A percentile compares a stretch with the other conserved stretches of the same genome.
phyloP scores from a whole-genome alignment of 352 stramenopile species.

The Globisporangium takayamanum region DNA sequence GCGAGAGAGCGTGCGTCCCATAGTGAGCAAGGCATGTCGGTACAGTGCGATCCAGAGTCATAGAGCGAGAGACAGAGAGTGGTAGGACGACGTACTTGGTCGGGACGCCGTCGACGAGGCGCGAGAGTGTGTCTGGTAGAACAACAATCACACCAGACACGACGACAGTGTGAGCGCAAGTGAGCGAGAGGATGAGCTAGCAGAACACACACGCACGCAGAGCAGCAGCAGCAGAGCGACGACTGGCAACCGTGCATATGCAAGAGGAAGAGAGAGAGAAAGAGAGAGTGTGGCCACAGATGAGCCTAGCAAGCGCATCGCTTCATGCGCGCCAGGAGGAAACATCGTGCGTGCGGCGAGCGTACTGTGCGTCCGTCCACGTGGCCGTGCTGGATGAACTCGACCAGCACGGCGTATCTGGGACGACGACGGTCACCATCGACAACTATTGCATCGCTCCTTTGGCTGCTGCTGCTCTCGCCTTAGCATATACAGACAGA shows the following conservation, averaged over 20 bases:
- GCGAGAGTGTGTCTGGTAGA: constrained; percentile 30
- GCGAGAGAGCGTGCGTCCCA: background rate
- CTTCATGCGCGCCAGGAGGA: constrained; percentile 26
- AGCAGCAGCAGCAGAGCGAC: background rate
- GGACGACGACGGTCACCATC: constrained; percentile 26
- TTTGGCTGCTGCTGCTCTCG: too few species aligned
- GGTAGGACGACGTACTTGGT: constrained; percentile 32
- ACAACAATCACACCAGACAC: background rate
- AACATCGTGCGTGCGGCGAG: constrained; percentile 9
- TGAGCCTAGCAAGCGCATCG: constrained; percentile 14
- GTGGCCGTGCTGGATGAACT: constrained; percentile 32
- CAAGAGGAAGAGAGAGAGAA: background rate
- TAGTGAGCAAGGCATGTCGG: background rate
- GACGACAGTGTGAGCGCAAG: background rate
- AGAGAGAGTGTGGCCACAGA: constrained; percentile 9
- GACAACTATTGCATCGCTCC: too few species aligned
- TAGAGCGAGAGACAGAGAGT: background rate
- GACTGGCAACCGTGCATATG: too few species aligned
- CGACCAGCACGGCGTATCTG: constrained; percentile 52
- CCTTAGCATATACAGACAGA: constrained; percentile 6
- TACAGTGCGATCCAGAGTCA: background rate
- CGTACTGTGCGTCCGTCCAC: constrained; percentile 42
- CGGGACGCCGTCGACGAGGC: constrained; percentile 36
- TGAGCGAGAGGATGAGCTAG: background rate
- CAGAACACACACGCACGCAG: background rate